Evolutionary conservation across 352 stramenopile species (phyloP).

Genomic region (Pilasporangium apinafurcum): DNA sequence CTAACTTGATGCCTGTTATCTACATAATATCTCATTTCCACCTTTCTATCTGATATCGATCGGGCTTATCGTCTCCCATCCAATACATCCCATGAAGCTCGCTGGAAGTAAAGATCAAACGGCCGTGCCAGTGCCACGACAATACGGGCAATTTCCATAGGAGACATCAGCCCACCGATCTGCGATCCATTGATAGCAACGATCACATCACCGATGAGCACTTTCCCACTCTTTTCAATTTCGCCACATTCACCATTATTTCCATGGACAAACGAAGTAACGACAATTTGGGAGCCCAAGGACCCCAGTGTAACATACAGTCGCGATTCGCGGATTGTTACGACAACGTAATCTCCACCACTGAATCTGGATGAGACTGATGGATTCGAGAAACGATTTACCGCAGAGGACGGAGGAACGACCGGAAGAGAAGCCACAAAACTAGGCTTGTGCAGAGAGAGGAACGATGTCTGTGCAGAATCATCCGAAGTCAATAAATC

Average conservation of each 20-base stretch:
- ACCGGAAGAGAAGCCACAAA: constrained; percentile 13
- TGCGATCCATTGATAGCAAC: constrained; percentile 36
- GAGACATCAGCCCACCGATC: constrained; percentile 19
- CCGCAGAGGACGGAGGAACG: no score
- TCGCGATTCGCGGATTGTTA: constrained; percentile 27
- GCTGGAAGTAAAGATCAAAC: constrained; percentile 52
- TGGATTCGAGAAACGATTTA: no score
- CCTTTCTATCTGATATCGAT: no score
- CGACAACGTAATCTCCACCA: constrained; percentile 15
- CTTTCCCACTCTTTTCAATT: constrained; percentile 63
- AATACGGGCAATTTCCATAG: constrained; percentile 35
- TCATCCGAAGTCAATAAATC: background rate
- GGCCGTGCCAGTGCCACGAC: constrained; percentile 32
- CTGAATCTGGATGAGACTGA: background rate
- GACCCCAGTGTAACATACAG: constrained; percentile 53
- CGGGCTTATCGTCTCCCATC: constrained; percentile 7
- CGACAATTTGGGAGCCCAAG: constrained; percentile 36
- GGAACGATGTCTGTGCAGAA: constrained; percentile 30
- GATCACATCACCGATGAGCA: constrained; percentile 58
- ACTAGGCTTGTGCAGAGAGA: constrained; percentile 33
- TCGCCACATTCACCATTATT: constrained; percentile 41
- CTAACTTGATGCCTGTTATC: no score
- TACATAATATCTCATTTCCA: no score
- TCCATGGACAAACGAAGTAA: constrained; percentile 59
- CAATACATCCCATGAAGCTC: constrained; percentile 57